Evolutionary conservation across 352 stramenopile species (phyloP), one percentile per base, ranked within the genome.

Genomic region (Saprolegnia diclina): DNA sequence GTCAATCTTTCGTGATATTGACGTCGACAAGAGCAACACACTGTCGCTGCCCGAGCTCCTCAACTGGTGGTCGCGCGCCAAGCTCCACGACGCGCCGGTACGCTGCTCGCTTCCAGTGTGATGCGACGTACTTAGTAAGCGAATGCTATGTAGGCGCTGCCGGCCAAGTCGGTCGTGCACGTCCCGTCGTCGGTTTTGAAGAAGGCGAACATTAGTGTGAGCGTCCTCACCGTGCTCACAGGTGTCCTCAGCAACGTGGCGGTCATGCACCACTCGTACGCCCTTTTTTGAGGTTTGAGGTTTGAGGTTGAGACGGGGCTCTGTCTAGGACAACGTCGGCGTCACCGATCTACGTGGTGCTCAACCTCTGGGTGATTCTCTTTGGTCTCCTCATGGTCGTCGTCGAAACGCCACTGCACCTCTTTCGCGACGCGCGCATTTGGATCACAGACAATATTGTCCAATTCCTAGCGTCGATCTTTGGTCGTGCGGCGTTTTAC

Each of bases 311-410:
- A 16, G 52, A n/a, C n/a, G n/a, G n/a, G n/a, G n/a, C n/a, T n/a
- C n/a, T n/a, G n/a, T n/a, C n/a, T 29, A 57, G 52, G 32, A 57
- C 7, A 7, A 14, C 7, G 38, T 14, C 38, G 14, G 38, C 38
- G 57, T 46, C 4, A 45, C 48, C 52, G 7, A 61, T 69, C 26
- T 48, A 69, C 40, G 45, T 69, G 13, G 45, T 69, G 21, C 37
- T 69, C 29, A 56, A 69, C 53, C 24, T 69, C 19, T 69, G 63
- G 63, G 37, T 69, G 35, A 61, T 69, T 4, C 7, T 46, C 7
- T 69, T 69, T 61, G 63, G 63, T 11, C n/a, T 69, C 26, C 13
- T 69, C 10, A 21, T 69, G 40, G 29, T 69, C n/a, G 35, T 69
- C 63, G 7, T 69, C 21, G 63, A 69, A n/a, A 37, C 63, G 29